These are phyloP conservation scores for Myrmaecium sp. DNA, from an alignment of 2,329 filamentous ascomycete genomes.

Conservation along the genomic window DNA sequence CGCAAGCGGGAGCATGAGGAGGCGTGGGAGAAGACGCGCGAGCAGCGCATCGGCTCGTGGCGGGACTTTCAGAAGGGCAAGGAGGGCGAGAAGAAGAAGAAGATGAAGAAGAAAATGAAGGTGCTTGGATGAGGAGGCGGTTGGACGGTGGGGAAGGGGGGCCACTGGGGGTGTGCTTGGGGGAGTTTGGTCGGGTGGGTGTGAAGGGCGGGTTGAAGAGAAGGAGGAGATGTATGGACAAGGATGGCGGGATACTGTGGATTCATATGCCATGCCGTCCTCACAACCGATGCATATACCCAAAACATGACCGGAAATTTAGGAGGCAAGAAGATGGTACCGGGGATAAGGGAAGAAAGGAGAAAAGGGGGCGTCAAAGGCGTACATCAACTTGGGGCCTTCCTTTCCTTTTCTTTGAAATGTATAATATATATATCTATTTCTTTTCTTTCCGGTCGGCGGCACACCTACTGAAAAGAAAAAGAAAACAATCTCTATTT, in stretches of 20 bases:
- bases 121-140: constrained; percentile 27
- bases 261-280: too few relatives aligned
- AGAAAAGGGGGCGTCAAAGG: too few relatives aligned
- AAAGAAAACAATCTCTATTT: too few relatives aligned
- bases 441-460: too few relatives aligned
- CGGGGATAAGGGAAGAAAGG: too few relatives aligned
- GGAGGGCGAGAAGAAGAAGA: constrained; percentile 23
- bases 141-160: not conserved
- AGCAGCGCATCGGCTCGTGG: constrained; percentile 88
- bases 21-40: constrained; percentile 86
- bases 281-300: too few relatives aligned
- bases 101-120: constrained; percentile 38
- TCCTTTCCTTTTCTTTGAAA: too few relatives aligned
- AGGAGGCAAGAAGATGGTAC: too few relatives aligned
- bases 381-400: too few relatives aligned
- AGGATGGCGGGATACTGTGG: not conserved
- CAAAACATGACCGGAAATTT: too few relatives aligned
- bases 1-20: constrained; percentile 69
- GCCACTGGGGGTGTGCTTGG: not conserved
- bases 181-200: not conserved
- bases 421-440: too few relatives aligned
- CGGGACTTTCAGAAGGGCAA: constrained; percentile 64
- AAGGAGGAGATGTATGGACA: not conserved
- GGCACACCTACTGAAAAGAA: too few relatives aligned
- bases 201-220: constrained; percentile 1